Base-by-base conservation (phyloP, 306 rosid species). In the Vigna mungo region DNA sequence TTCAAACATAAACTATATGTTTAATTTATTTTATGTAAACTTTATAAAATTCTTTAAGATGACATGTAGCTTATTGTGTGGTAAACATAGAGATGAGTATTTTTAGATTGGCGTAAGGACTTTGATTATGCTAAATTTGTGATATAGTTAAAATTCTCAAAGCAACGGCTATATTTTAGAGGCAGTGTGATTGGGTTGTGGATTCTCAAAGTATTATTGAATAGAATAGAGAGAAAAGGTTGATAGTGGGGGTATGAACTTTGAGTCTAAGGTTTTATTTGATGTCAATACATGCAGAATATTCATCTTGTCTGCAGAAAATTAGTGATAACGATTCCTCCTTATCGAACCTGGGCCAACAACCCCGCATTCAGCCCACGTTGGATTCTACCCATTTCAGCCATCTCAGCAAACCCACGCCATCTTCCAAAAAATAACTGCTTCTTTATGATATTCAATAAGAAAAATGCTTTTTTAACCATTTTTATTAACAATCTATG, bases 141-240 rank as follows among this genome's bases (percentile, higher is more conserved):
- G 63, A 51, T 37, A 30, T 27, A 44, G 34, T 86, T 79, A 58
- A 39, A 64, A 64, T 65, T 53, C 47, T 55, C 86, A 87, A 89
- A 88, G 64, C 82, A 86, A 79, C 84, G 85, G 87, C 86, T 85
- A 83, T 66, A 71, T 68, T 75, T 80, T 7, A 74, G 69, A 74
- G 80, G 66, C 12, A 60, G 85, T 81, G 49, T 44, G 14, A 12
- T 44, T 11, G 16, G 49, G 49, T 14, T 44, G 86, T 74, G 68
- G 92, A 90, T 91, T 90, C 94, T 87, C 65, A 41, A 51, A 81
- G 75, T 88, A 93, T 83, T 81, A 89, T 88, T 88, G 90, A 84
- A 80, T 77, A 72, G 89, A 84, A 80, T 77, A 72, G 87, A 59
- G 53, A 78, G 65, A 62, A 80, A 82, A 78, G 80, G 66, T 62